Percentiles rank a stretch among this genome's conserved stretches.
phyloP scores from a whole-genome alignment of 306 rosid species.

The Styphnolobium japonicum region DNA sequence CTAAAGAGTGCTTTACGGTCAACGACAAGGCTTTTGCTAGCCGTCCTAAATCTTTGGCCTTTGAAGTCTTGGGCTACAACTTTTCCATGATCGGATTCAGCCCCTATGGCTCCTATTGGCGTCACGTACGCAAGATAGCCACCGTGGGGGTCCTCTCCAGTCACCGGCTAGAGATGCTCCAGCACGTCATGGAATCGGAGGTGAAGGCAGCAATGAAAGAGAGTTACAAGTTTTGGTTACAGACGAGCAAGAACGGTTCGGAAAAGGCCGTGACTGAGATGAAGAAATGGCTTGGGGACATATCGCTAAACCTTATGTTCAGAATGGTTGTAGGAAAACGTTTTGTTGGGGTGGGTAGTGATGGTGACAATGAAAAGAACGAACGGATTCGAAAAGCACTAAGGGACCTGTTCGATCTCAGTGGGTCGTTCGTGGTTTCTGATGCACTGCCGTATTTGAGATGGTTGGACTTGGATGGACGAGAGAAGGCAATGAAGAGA shows the following conservation, averaged over 20 bases:
- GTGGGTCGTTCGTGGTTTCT: background rate
- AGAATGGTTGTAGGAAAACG: slow-evolving; percentile 29
- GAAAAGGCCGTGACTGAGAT: slow-evolving; percentile 15
- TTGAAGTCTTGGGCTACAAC: slow-evolving; percentile 26
- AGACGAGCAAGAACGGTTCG: background rate
- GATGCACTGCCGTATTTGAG: slow-evolving; percentile 38
- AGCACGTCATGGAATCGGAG: slow-evolving; percentile 19
- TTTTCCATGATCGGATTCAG: slow-evolving; percentile 26
- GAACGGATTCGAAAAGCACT: background rate
- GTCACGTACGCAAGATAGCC: slow-evolving; percentile 37
- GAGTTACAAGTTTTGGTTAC: background rate
- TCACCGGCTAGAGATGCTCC: slow-evolving; percentile 17
- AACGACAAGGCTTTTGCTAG: slow-evolving; percentile 27
- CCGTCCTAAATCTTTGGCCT: slow-evolving; percentile 27
- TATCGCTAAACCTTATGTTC: background rate
- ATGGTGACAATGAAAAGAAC: background rate
- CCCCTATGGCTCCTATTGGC: slow-evolving; percentile 48
- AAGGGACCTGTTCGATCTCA: background rate
- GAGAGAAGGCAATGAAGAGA: slow-evolving; percentile 34
- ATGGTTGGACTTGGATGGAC: slow-evolving; percentile 49
- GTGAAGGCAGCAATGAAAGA: slow-evolving; percentile 18
- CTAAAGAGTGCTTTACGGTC: slow-evolving; percentile 36
- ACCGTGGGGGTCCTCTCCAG: slow-evolving; percentile 15
- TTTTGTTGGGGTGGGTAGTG: background rate
- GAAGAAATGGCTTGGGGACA: slow-evolving; percentile 37